Percentiles rank a stretch among this genome's conserved stretches.
Conservation (phyloP, 129 eudicot genomes). For the Centrapalus pauciflorus region DNA sequence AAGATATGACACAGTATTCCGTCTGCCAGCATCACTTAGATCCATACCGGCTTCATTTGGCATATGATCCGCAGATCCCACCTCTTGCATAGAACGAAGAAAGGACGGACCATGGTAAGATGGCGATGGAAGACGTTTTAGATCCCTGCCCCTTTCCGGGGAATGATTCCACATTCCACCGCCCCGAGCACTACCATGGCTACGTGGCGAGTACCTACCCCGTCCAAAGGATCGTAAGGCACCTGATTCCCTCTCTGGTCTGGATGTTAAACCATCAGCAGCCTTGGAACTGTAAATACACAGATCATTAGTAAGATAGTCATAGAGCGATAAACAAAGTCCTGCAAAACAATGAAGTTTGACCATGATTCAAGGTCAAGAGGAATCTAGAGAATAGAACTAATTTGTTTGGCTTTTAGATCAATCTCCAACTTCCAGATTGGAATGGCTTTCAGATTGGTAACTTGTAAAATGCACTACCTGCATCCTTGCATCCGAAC, state of each 20-base stretch:
- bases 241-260: slow-evolving; percentile 17
- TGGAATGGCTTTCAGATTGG: too few species aligned
- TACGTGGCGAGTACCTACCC: slow-evolving; percentile 8
- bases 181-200: slow-evolving; percentile 17
- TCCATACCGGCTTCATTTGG: not conserved
- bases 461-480: not conserved
- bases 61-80: not conserved
- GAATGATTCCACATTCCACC: slow-evolving; percentile 26
- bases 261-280: slow-evolving; percentile 13
- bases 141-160: slow-evolving; percentile 13
- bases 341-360: too few species aligned
- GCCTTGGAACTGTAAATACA: slow-evolving; percentile 20
- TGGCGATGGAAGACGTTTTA: slow-evolving; percentile 11
- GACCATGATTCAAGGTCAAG: too few species aligned
- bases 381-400: too few species aligned
- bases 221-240: slow-evolving; percentile 24
- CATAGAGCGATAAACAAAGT: too few species aligned
- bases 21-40: not conserved
- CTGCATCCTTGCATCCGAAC: slow-evolving; percentile 24
- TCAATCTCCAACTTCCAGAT: too few species aligned
- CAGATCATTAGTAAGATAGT: not conserved
- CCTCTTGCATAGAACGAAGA: slow-evolving; percentile 8
- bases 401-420: too few species aligned
- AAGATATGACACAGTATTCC: not conserved
- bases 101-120: slow-evolving; percentile 10